A percentile compares a stretch with the other conserved stretches of the same genome.
Conservation (phyloP, 495 filamentous ascomycete species). For the Copromyces sp. region DNA sequence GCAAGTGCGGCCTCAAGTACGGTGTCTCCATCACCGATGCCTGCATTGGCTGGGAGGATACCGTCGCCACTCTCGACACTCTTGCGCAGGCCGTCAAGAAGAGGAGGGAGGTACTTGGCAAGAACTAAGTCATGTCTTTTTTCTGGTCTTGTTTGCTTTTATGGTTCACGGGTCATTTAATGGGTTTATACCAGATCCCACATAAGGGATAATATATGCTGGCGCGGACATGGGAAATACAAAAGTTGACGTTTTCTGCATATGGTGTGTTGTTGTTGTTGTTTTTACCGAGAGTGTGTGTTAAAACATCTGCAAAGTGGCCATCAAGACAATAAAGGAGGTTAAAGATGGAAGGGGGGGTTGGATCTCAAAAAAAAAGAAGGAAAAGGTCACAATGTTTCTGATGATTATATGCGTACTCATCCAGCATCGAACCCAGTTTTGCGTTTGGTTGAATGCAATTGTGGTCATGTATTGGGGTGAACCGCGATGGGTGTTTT, state of each 20-base stretch:
- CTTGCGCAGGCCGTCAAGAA: conserved; percentile 75
- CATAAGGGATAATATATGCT: not conserved
- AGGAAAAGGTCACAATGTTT: not conserved
- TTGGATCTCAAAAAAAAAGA: not conserved
- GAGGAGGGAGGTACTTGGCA: conserved; percentile 40
- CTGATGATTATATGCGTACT: not conserved
- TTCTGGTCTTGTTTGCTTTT: not conserved
- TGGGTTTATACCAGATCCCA: not conserved
- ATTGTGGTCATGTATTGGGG: not conserved
- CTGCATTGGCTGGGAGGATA: conserved; percentile 92
- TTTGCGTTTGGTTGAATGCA: not conserved
- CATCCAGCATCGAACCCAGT: not conserved
- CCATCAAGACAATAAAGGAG: not conserved
- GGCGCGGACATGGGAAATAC: not conserved
- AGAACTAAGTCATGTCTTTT: conserved; percentile 5
- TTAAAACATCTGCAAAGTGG: not conserved
- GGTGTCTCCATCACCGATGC: conserved; percentile 97
- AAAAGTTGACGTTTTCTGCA: not conserved
- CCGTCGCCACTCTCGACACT: conserved; percentile 65
- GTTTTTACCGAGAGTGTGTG: not conserved
- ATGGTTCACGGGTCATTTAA: not conserved
- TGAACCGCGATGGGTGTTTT: not conserved
- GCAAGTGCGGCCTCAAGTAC: conserved; percentile 81
- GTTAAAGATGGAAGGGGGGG: not conserved
- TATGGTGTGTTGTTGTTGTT: not conserved